Evolutionary conservation across 345 rosid species (phyloP).

Genomic region (Syzygium grande): DNA sequence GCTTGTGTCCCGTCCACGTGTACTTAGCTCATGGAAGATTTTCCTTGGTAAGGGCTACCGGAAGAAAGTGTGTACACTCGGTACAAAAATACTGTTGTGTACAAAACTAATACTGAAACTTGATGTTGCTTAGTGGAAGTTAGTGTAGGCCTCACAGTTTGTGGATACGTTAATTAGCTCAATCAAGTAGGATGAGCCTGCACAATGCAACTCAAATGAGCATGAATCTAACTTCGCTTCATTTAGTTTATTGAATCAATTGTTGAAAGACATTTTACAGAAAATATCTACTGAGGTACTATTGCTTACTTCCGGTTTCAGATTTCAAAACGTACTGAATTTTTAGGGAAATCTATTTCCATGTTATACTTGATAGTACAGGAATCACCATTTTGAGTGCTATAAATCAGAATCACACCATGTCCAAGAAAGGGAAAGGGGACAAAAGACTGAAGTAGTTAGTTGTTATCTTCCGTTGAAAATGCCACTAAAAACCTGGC

Average conservation of each 20-base stretch:
- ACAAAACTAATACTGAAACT: background rate
- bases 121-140: background rate
- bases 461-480: slow-evolving; percentile 35
- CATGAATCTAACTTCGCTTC: background rate
- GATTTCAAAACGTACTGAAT: background rate
- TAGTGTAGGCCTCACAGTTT: background rate
- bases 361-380: background rate
- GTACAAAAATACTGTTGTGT: background rate
- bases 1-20: background rate
- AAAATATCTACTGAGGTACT: background rate
- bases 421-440: background rate
- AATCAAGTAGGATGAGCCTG: background rate
- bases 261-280: background rate
- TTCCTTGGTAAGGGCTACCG: background rate
- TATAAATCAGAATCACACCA: background rate
- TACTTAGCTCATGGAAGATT: background rate
- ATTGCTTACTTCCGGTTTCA: background rate
- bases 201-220: background rate
- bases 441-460: background rate
- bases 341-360: background rate
- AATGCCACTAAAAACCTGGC: slow-evolving; percentile 53
- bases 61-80: background rate
- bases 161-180: background rate
- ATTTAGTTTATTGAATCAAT: background rate
- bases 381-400: background rate